Evolutionary conservation across 1,284 basidiomycete genomes (phyloP), one percentile per base, ranked within the genome.

Genomic region (Mrakiaceae sp.): DNA sequence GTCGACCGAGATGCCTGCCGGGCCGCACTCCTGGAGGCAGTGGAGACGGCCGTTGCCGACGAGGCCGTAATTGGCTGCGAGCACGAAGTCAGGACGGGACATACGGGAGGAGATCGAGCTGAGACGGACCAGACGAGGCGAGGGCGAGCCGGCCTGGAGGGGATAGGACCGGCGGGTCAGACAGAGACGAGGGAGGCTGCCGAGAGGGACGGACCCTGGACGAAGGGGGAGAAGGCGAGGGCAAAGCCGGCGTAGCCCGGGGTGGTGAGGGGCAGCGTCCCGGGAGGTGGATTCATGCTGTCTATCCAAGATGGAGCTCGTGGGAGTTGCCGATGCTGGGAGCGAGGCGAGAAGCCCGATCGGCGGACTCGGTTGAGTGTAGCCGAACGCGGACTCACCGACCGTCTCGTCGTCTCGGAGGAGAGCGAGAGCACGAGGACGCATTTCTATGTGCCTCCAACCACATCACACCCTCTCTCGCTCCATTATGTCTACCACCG

Each of bases 21-120:
- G 79, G 39, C 75, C 77, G 39, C 84, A 73, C n/a, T 55, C 60
- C 7, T 83, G 82, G 57, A 84, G 80, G 42, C 93, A 75, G 73
- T 91, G 87, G 55, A 95, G 74, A 44, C 91, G 81, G 1, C 95
- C 95, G 75, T 97, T 97, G 14, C 95, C 95, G 42, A 98, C 87
- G 4, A 98, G 81, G 2, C 95, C 94, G 75, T 91, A 98, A 77
- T 98, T 98, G 48, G 94, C 90, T 62, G 55, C 10, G 11, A 5
- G 5, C 39, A 43, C 8, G 43, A 16, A 14, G n/a, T 51, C 4
- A 3, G 27, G 27, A 2, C 42, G 40, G 40, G 55, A 44, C 27
- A 47, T 4, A 11, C 0, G 14, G 2, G 3, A 49, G 58, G 12
- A n/a, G 16, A 10, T 11, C 4, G 46, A 14, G 11, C 6, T 8